Conservation (phyloP, 176 grass and related monocot genomes). For the Areca catechu region DNA sequence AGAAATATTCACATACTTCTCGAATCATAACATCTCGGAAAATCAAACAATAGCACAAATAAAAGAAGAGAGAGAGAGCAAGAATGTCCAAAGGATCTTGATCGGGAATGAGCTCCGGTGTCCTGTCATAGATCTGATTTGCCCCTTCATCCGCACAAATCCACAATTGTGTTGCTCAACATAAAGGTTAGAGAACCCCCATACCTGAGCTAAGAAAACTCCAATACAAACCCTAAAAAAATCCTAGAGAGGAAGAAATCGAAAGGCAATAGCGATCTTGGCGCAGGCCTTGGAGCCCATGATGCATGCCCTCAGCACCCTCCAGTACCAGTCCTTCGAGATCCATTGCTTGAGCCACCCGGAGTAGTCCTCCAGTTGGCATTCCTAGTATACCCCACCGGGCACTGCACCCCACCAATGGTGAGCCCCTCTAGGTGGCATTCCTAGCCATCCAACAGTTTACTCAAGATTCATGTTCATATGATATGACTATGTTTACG, state of each 20-base stretch:
- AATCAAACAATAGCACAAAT: no score
- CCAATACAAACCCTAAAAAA: background rate
- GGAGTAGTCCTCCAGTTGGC: conserved; percentile 43
- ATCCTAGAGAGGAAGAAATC: background rate
- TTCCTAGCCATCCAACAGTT: no score
- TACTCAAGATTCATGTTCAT: no score
- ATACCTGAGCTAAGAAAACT: background rate
- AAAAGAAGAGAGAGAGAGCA: background rate
- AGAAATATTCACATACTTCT: no score
- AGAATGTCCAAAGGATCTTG: conserved; percentile 40
- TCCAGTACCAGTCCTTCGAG: conserved; percentile 15
- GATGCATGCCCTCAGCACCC: conserved; percentile 21
- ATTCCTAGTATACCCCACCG: conserved; percentile 55
- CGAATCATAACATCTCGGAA: no score
- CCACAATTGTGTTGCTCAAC: conserved; percentile 42
- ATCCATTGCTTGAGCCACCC: conserved; percentile 40
- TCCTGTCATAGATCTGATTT: conserved; percentile 60
- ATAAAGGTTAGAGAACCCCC: background rate
- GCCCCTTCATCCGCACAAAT: conserved; percentile 77
- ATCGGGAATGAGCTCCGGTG: conserved; percentile 48
- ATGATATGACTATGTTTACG: no score
- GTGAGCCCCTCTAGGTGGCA: no score
- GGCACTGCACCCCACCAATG: conserved; percentile 27
- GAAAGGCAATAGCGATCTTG: conserved; percentile 3
- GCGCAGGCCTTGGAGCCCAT: conserved; percentile 27